Evolutionary conservation across 345 rosid genomes (phyloP), one percentile per base, ranked within the genome.

Genomic region (Raphanus sativus): DNA sequence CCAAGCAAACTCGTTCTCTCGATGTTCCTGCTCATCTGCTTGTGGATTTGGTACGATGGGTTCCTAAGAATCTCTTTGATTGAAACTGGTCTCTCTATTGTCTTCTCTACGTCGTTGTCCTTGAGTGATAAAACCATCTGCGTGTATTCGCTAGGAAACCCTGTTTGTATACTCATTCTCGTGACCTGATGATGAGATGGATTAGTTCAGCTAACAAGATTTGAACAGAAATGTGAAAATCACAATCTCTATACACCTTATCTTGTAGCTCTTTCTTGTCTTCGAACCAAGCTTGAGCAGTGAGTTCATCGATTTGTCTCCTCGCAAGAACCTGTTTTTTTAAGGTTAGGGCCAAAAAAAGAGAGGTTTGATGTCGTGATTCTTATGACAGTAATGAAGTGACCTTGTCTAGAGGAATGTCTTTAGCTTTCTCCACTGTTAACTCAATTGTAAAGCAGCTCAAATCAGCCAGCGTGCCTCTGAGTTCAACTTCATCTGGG

Each of bases 211-310:
- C 11, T 67, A 68, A 34, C 64, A n/a, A n/a, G n/a, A n/a, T n/a
- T n/a, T n/a, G n/a, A n/a, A n/a, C n/a, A n/a, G n/a, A n/a, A n/a
- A n/a, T n/a, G n/a, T n/a, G n/a, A n/a, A n/a, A 24, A 62, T 61
- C 73, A 15, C 48, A 67, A 15, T 63, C 58, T 9, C 11, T 67
- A 26, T 67, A 28, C 33, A 90, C 98, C 96, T 91, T 89, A 42
- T 91, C 90, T 74, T 86, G 86, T 17, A 90, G 86, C 84, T 86
- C 86, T 81, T 75, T 80, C 74, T 80, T 85, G 66, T 87, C 85
- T 15, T 84, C 85, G 21, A 85, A 89, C 97, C 98, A 94, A 21
- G 98, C 95, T 69, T 76, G 86, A 69, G 94, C 87, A 29, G 98
- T 92, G 78, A 88, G 86, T 26, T 75, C 69, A 75, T 92, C 89